Percentiles rank a stretch among this genome's conserved stretches.
Evolutionary conservation across 2,329 filamentous ascomycete genomes (phyloP).

Genomic region (Paramyrothecium sp.): DNA sequence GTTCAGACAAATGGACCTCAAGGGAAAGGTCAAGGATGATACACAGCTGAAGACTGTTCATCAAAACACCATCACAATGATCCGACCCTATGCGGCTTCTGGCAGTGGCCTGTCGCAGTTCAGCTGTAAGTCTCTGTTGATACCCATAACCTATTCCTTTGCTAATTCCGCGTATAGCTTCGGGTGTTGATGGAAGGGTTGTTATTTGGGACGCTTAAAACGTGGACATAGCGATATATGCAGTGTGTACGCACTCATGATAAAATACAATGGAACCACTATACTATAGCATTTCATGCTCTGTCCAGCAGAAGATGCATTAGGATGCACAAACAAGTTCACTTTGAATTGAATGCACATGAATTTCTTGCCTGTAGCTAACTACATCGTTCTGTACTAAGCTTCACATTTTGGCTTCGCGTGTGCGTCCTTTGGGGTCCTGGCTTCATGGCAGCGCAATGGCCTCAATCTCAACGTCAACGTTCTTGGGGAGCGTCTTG

Average conservation of each 20-base stretch:
- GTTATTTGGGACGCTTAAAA: slow-evolving; percentile 72
- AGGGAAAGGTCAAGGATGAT: slow-evolving; percentile 88
- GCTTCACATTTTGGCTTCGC: no score
- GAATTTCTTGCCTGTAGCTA: neutral
- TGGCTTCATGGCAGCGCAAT: slow-evolving; percentile 63
- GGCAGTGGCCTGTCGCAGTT: slow-evolving; percentile 72
- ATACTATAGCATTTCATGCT: no score
- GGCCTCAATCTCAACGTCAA: slow-evolving; percentile 87
- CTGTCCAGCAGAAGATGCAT: no score
- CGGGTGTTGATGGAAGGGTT: slow-evolving; percentile 78
- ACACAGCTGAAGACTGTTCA: slow-evolving; percentile 94
- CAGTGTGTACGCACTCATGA: neutral
- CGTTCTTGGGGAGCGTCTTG: slow-evolving; percentile 82
- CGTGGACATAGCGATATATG: neutral
- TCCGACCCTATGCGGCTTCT: slow-evolving; percentile 71
- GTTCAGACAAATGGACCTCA: slow-evolving; percentile 98
- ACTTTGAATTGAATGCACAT: neutral
- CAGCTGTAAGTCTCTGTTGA: slow-evolving; percentile 67
- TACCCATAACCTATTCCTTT: neutral
- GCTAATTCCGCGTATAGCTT: slow-evolving; percentile 52
- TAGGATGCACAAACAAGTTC: neutral
- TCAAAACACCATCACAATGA: slow-evolving; percentile 90
- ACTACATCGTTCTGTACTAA: no score
- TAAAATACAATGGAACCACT: no score
- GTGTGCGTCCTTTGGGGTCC: no score